Evolutionary conservation across 352 stramenopile species (phyloP).

Genomic region (Pythium insidiosum): DNA sequence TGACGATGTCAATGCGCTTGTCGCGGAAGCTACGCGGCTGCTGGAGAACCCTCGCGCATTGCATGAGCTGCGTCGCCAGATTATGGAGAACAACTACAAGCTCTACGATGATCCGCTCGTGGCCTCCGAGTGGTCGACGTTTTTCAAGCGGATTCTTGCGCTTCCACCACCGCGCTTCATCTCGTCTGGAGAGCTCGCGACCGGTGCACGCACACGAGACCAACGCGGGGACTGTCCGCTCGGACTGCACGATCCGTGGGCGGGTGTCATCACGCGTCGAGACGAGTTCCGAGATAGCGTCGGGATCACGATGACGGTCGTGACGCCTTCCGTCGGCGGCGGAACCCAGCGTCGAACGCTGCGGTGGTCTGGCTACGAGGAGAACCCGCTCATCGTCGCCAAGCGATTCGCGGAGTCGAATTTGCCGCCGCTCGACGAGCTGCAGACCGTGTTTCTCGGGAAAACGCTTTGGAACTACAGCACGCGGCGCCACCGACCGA

Average conservation of each 20-base stretch:
- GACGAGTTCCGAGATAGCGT: neutral
- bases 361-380: neutral
- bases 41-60: slow-evolving; percentile 16
- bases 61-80: slow-evolving; percentile 10
- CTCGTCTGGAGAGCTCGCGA: neutral
- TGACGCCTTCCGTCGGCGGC: too few species aligned
- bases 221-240: too few species aligned
- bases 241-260: too few species aligned
- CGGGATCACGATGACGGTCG: too few species aligned
- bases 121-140: slow-evolving; percentile 33
- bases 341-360: neutral
- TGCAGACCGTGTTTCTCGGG: slow-evolving; percentile 20
- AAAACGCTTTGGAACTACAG: slow-evolving; percentile 31
- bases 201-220: neutral
- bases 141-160: slow-evolving; percentile 18
- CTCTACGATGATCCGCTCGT: slow-evolving; percentile 28
- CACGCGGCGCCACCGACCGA: slow-evolving; percentile 7
- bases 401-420: neutral
- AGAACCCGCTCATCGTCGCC: slow-evolving; percentile 23
- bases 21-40: slow-evolving; percentile 17
- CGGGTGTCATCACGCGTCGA: neutral
- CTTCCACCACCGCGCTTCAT: slow-evolving; percentile 1
- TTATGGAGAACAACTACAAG: slow-evolving; percentile 20
- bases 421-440: slow-evolving; percentile 11
- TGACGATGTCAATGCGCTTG: slow-evolving; percentile 16